Base-by-base conservation (phyloP, 176 grass and related monocot species). In the Poa pratensis region DNA sequence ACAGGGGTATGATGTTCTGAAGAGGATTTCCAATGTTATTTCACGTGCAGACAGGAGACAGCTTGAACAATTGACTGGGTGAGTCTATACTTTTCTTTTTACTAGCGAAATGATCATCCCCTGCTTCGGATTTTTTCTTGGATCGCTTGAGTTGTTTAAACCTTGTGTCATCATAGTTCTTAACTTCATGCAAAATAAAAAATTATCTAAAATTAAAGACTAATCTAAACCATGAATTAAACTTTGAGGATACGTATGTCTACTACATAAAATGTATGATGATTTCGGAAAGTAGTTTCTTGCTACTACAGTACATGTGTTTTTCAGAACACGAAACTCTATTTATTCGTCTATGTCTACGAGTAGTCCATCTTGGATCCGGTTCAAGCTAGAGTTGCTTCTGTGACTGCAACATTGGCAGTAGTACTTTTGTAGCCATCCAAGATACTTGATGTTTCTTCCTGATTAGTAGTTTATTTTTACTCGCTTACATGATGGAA, bases 51-150 rank as follows among this genome's bases (percentile, higher is more conserved):
- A 94, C 58, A 92, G 57, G 79, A 87, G 72, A 83, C 92, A 88
- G 59, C 89, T 93, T 83, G 96, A 98, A 88, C 89, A 95, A 89
- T 90, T 98, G 76, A 95, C 91, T 83, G 91, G 95, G 95, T 98
- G 79, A 77, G 61, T 32, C 59, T 24, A 80, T 55, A 75, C 13
- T 8, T 68, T 77, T 81, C 40, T 73, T 77, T 78, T 84, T 64
- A 63, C 15, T 65, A 65, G 62, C 27, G 27, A 32, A 65, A 65
- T 32, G 27, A 65, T 8, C 27, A 15, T 7, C 27, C 62, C 62
- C 62, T 65, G 62, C 2, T 32, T 65, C 15, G 0, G 12, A 28
- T 15, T 1, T 63, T 64, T 64, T 30, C n/a, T 30, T 30, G 24
- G 13, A 16, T 64, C 23, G 13, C n/a, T 59, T 59, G 57, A 12